Percentiles rank a stretch among this genome's conserved stretches.
Conservation (phyloP, 495 filamentous ascomycete species). For the Aspergillus sclerotioniger region DNA sequence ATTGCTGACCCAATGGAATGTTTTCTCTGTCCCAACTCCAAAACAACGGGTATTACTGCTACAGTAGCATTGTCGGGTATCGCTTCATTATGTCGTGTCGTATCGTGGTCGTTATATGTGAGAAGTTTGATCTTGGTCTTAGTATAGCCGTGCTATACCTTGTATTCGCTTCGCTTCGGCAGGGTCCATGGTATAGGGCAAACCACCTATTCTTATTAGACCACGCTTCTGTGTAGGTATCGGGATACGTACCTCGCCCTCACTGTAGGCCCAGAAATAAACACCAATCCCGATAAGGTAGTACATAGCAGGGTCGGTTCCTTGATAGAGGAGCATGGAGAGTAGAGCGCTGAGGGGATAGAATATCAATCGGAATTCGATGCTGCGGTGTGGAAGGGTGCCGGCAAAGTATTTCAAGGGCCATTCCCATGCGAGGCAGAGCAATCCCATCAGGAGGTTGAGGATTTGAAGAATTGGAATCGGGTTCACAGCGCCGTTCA, state of each 20-base stretch:
- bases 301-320: constrained; percentile 87
- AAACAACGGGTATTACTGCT: not conserved
- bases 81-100: not conserved
- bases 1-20: not conserved
- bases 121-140: not conserved
- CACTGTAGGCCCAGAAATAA: constrained; percentile 96
- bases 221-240: not conserved
- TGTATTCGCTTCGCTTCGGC: constrained; percentile 34
- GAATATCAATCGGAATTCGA: constrained; percentile 78
- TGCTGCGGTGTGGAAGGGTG: constrained; percentile 74
- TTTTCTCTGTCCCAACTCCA: not conserved
- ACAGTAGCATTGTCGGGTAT: not conserved
- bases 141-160: constrained; percentile 26
- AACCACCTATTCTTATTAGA: constrained; percentile 40
- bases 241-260: constrained; percentile 77
- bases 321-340: constrained; percentile 82
- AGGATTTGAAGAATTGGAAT: constrained; percentile 88
- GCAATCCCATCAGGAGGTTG: constrained; percentile 86
- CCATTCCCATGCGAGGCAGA: constrained; percentile 88
- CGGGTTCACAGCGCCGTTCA: constrained; percentile 82
- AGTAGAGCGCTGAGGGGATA: constrained; percentile 78
- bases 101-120: not conserved
- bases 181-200: constrained; percentile 59
- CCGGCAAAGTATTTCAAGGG: constrained; percentile 67
- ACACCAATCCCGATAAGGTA: constrained; percentile 82